Evolutionary conservation across 2,329 filamentous ascomycete species (phyloP).

Genomic region (Xylariomycetidae sp.): DNA sequence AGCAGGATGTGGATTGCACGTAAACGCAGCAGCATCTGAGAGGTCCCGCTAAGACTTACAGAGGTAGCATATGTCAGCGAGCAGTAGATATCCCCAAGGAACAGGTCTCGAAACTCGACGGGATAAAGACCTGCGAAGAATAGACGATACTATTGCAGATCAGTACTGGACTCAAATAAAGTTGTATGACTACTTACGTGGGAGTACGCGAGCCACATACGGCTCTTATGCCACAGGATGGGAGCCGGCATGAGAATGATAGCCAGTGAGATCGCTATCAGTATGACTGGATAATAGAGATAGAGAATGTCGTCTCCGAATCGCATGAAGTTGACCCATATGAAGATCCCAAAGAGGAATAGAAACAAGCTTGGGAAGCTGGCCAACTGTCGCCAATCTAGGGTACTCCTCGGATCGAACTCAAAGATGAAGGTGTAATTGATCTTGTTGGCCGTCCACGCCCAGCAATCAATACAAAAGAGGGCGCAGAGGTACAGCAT

Average conservation of each 20-base stretch:
- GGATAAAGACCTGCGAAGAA: constrained; percentile 82
- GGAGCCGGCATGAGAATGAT: constrained; percentile 74
- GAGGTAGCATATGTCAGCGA: constrained; percentile 87
- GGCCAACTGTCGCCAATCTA: constrained; percentile 85
- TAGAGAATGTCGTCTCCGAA: constrained; percentile 65
- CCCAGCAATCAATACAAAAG: constrained; percentile 79
- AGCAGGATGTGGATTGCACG: no score
- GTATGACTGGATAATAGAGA: constrained; percentile 79
- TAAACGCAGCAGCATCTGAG: no score
- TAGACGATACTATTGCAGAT: constrained; percentile 65
- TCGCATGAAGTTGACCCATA: constrained; percentile 84
- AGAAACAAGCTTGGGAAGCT: constrained; percentile 85
- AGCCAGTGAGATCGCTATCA: constrained; percentile 63
- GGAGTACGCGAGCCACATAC: constrained; percentile 86
- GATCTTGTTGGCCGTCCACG: constrained; percentile 81
- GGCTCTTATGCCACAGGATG: constrained; percentile 68
- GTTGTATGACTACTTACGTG: constrained; percentile 55
- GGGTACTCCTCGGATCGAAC: constrained; percentile 77
- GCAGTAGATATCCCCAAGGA: constrained; percentile 95
- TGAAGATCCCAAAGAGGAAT: constrained; percentile 69
- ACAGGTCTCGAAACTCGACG: constrained; percentile 96
- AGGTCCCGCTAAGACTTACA: constrained; percentile 46
- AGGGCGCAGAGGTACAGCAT: constrained; percentile 73
- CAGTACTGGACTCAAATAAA: constrained; percentile 15
- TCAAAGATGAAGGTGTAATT: constrained; percentile 98